A percentile compares a stretch with the other conserved stretches of the same genome.
Conservation (phyloP, 352 stramenopile genomes). For the Saprolegnia diclina region DNA sequence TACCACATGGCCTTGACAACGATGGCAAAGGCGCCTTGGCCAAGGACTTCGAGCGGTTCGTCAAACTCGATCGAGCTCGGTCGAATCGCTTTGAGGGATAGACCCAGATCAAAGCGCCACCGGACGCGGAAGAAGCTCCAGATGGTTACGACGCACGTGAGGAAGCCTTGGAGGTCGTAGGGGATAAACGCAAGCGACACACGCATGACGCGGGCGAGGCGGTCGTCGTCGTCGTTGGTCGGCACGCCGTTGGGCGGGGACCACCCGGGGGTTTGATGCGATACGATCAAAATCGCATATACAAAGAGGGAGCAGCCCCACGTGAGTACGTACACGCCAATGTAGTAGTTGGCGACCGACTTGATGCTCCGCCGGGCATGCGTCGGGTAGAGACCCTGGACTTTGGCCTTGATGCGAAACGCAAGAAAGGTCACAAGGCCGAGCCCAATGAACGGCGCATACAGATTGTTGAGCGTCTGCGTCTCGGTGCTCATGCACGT, state of each 20-base stretch:
- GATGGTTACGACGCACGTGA: constrained; percentile 60
- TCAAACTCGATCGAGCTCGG: constrained; percentile 73
- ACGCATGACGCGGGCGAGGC: background rate
- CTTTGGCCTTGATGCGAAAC: constrained; percentile 23
- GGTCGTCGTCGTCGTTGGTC: background rate
- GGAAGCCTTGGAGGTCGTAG: constrained; percentile 41
- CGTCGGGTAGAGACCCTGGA: constrained; percentile 14
- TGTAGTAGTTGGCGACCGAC: constrained; percentile 25
- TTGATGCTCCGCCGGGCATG: constrained; percentile 19
- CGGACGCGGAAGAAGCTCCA: constrained; percentile 69
- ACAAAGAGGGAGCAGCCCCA: constrained; percentile 22
- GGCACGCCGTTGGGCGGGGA: background rate
- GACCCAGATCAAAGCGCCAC: constrained; percentile 67
- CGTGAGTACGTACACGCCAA: constrained; percentile 23
- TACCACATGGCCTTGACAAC: constrained; percentile 69
- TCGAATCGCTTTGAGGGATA: constrained; percentile 74
- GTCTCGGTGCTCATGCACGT: constrained; percentile 24
- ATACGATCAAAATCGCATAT: constrained; percentile 11
- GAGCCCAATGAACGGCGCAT: constrained; percentile 8
- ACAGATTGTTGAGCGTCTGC: constrained; percentile 19
- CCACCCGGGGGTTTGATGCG: background rate
- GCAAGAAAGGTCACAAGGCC: constrained; percentile 2
- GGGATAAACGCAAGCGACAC: background rate
- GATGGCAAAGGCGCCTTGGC: constrained; percentile 72
- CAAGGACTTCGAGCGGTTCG: constrained; percentile 68